Evolutionary conservation across 345 rosid genomes (phyloP).

Genomic region (Firmiana major): DNA sequence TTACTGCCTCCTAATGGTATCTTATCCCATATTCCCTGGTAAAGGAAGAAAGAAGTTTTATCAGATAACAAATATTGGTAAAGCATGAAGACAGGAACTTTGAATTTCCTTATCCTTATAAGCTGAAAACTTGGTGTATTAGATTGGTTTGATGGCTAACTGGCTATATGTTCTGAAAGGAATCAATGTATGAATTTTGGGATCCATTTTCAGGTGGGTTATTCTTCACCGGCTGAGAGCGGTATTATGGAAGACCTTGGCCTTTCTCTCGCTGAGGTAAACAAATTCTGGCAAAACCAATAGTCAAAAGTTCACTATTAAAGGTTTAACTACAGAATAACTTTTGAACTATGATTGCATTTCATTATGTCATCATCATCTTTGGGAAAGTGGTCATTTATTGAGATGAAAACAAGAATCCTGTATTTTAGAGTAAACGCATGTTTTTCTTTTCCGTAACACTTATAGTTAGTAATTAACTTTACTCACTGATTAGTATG

Average conservation of each 20-base stretch:
- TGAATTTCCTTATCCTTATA: too few species aligned
- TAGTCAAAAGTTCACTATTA: too few species aligned
- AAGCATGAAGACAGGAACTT: too few species aligned
- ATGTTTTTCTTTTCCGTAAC: neutral
- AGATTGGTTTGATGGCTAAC: neutral
- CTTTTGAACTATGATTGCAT: neutral
- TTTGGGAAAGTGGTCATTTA: neutral
- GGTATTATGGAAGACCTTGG: constrained; percentile 41
- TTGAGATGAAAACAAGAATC: neutral
- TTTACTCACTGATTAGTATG: neutral
- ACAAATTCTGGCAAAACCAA: too few species aligned
- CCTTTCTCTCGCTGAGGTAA: constrained; percentile 39
- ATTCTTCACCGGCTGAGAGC: constrained; percentile 40
- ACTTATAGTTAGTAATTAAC: neutral
- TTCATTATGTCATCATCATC: neutral
- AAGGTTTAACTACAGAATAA: too few species aligned
- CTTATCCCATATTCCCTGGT: too few species aligned
- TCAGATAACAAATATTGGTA: too few species aligned
- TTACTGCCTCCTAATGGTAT: too few species aligned
- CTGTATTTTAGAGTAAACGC: neutral
- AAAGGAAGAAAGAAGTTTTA: too few species aligned
- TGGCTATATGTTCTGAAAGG: neutral
- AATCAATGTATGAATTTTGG: neutral
- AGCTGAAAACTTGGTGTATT: neutral
- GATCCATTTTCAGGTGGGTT: constrained; percentile 20